Base-by-base conservation (phyloP, 2,329 filamentous ascomycete genomes). In the Teratosphaeria viscida region DNA sequence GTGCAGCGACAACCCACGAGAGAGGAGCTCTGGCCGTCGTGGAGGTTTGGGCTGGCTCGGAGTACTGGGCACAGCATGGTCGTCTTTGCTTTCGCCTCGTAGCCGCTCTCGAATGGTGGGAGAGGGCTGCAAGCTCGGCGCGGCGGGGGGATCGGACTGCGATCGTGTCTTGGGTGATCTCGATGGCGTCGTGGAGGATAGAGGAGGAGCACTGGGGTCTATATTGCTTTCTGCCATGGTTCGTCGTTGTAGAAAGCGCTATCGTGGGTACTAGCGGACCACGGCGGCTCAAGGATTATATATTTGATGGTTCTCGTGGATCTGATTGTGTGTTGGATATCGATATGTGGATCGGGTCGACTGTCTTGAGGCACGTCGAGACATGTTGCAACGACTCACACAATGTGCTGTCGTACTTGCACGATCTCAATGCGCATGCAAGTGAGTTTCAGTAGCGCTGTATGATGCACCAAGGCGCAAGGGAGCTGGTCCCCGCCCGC, bases 1-100 rank as follows among this genome's bases (percentile, higher is more conserved):
- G 69, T 90, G 86, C 65, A 92, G 75, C 26, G 86, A 85, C 60
- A 94, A 79, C 47, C 85, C 85, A 59, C 84, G 82, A 39, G 80
- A 72, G 56, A 84, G 78, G 62, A 87, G 82, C 52, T 83, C 82
- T 56, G 85, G 80, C 63, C 88, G 82, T 61, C 85, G 82, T 5
- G 61, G 47, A 23, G 57, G 34, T 2, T 23, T 26, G n/a, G 90
- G 89, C 19, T 37, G 35, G 23, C 90, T 89, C 49, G 76, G 76
- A 8, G 63, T 67, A 58, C 70, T 71, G 47, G 73, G 67, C 27
- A 74, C 71, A 60, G 71, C 73, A 64, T 77, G 73, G 66, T 79
- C 77, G 71, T 79, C 77, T 65, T 77, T 78, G 54, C 62, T 66
- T 3, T 23, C 39, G 35, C 58, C 55, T n/a, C 53, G 60, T 32